A percentile compares a stretch with the other conserved stretches of the same genome.
Evolutionary conservation across 1,284 basidiomycete species (phyloP).

Genomic region (Trichosporon asahii): DNA sequence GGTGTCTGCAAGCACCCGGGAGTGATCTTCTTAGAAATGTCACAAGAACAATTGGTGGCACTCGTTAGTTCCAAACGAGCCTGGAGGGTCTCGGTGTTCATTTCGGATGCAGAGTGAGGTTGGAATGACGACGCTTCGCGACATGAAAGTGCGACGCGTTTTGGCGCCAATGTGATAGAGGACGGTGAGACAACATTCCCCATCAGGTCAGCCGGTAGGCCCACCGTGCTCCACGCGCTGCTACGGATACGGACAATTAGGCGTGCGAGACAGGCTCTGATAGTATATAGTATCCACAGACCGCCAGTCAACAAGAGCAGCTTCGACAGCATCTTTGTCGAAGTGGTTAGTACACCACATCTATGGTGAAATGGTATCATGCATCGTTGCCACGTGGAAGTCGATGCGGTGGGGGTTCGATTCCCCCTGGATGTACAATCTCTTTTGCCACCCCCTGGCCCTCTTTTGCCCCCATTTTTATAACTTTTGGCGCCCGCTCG

Average conservation of each 20-base stretch:
- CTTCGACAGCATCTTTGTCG: not conserved
- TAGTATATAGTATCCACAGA: no score
- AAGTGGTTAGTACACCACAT: not conserved
- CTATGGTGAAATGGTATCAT: conserved; percentile 5
- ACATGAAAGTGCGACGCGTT: not conserved
- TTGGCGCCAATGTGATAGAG: no score
- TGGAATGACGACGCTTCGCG: no score
- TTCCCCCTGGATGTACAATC: conserved; percentile 15
- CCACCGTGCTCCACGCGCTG: no score
- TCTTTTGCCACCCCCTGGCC: not conserved
- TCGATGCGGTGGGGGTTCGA: conserved; percentile 4
- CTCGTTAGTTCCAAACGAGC: not conserved
- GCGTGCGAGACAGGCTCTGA: no score
- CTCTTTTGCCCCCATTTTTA: conserved; percentile 4
- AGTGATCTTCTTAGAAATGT: not conserved
- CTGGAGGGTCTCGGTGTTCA: not conserved
- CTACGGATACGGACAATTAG: no score
- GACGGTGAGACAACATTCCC: no score
- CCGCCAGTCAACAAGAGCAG: no score
- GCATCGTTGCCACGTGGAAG: not conserved
- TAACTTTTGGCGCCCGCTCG: not conserved
- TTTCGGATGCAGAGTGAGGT: not conserved
- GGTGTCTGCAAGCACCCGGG: not conserved
- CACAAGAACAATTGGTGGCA: not conserved
- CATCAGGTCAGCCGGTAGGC: no score